Conservation (phyloP, 768 basidiomycete genomes). For the Gloeophyllum trabeum region DNA sequence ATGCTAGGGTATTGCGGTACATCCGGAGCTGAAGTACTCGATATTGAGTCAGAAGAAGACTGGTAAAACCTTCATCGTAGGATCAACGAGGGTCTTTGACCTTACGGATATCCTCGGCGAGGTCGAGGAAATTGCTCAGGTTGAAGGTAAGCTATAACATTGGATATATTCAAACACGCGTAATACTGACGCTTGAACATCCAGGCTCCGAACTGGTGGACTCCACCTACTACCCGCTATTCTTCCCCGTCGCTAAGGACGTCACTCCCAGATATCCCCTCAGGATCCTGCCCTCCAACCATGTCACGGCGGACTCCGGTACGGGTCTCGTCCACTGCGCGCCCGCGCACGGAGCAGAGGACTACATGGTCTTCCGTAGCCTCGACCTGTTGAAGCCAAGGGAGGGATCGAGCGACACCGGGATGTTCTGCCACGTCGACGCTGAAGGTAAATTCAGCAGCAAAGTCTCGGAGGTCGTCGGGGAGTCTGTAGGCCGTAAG, state of each 20-base stretch:
- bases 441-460: slow-evolving; percentile 58
- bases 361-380: slow-evolving; percentile 68
- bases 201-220: slow-evolving; percentile 45
- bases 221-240: slow-evolving; percentile 49
- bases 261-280: slow-evolving; percentile 9
- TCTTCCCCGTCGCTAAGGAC: slow-evolving; percentile 20
- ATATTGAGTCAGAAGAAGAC: slow-evolving; percentile 23
- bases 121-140: slow-evolving; percentile 13
- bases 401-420: slow-evolving; percentile 5
- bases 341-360: slow-evolving; percentile 89
- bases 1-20: slow-evolving; percentile 77
- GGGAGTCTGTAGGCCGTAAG: slow-evolving; percentile 26
- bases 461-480: slow-evolving; percentile 46
- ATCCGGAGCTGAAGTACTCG: slow-evolving; percentile 60
- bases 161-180: background rate
- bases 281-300: slow-evolving; percentile 49
- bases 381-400: slow-evolving; percentile 36
- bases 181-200: background rate
- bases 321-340: slow-evolving; percentile 95
- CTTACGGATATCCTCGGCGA: slow-evolving; percentile 19
- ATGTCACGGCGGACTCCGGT: slow-evolving; percentile 83
- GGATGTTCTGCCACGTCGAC: slow-evolving; percentile 75
- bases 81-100: slow-evolving; percentile 18
- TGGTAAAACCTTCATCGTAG: slow-evolving; percentile 21
- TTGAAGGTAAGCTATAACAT: slow-evolving; percentile 22